These are phyloP conservation scores for Trichosporon faecale DNA, from an alignment of 1,284 basidiomycete species.

Conservation along the genomic window DNA sequence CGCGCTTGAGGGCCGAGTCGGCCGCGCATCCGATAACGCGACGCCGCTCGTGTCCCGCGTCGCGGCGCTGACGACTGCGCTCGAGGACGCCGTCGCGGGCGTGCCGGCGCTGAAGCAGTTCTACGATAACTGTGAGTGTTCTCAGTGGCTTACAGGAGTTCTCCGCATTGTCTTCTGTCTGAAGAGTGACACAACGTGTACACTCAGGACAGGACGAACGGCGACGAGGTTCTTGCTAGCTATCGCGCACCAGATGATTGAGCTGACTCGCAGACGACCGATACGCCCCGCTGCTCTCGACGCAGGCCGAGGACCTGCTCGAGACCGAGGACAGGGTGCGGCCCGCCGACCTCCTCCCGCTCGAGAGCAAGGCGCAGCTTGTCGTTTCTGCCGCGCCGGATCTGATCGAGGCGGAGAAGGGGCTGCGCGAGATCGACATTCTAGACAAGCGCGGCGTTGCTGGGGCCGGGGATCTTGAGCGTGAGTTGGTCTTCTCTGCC, in stretches of 20 bases:
- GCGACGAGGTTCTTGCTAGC: no score
- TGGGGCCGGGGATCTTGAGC: slow-evolving; percentile 38
- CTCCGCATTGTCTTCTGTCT: no score
- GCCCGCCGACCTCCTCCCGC: slow-evolving; percentile 32
- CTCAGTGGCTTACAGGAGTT: no score
- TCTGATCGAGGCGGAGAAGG: slow-evolving; percentile 38
- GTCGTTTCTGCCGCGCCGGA: slow-evolving; percentile 41
- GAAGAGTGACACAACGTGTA: no score
- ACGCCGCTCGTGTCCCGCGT: slow-evolving; percentile 27
- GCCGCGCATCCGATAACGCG: slow-evolving; percentile 22
- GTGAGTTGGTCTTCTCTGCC: slow-evolving; percentile 29
- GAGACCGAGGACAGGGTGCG: slow-evolving; percentile 4
- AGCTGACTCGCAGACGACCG: slow-evolving; percentile 29
- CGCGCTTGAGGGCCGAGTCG: slow-evolving; percentile 40
- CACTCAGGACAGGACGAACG: no score
- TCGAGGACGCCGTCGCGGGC: slow-evolving; percentile 29
- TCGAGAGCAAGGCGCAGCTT: slow-evolving; percentile 35
- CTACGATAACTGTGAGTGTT: slow-evolving; percentile 36
- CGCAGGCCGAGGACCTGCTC: slow-evolving; percentile 1
- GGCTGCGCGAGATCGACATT: slow-evolving; percentile 43
- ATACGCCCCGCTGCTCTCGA: slow-evolving; percentile 37
- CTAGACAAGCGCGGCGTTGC: slow-evolving; percentile 34
- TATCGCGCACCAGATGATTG: neutral
- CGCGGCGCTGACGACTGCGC: slow-evolving; percentile 23
- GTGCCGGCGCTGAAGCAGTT: slow-evolving; percentile 41